Base-by-base conservation (phyloP, 2,329 filamentous ascomycete genomes). In the Penicillium brasilianum region DNA sequence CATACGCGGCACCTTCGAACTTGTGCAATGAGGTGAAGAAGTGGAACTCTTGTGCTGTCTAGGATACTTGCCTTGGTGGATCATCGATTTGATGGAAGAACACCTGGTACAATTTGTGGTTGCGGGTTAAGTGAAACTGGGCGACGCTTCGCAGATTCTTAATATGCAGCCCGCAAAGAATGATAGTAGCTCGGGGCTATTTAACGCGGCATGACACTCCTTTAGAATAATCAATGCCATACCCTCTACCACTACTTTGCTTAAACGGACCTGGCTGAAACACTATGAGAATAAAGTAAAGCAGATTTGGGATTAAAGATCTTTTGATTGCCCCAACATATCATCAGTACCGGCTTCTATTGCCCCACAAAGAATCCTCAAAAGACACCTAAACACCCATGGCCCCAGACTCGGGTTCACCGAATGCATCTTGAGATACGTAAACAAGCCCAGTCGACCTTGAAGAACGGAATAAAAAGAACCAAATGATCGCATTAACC, bases 21-120 rank as follows among this genome's bases (percentile, higher is more conserved):
- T 66, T 78, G 20, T 78, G 77, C 60, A 60, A 68, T 2, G 77
- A 78, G 68, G 75, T 78, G 11, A 67, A 65, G 4, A 57, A 76
- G 44, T 67, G 71, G 41, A 53, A 72, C 13, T 18, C 66, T 16
- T 78, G 76, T 59, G 37, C 55, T 41, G 71, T 71, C 61, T 78
- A 68, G 61, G 46, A 37, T 3, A 18, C 20, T 16, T 2, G 20
- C 46, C 4, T n/a, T 3, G 9, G 18, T 13, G 20, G 25, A 6
- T 14, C 22, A 18, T 57, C 32, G 22, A 34, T 18, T 50, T 44
- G 30, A 16, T 32, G 13, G 22, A 37, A 22, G n/a, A 25, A n/a
- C 20, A 7, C 6, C n/a, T 46, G 11, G 25, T 16, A 18, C 25
- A 28, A 28, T 50, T 20, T 34, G 8, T n/a, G 16, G 25, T 11